These are phyloP conservation scores for Conticribra weissflogii DNA, from an alignment of 108 stramenopile species.

Conservation along the genomic window DNA sequence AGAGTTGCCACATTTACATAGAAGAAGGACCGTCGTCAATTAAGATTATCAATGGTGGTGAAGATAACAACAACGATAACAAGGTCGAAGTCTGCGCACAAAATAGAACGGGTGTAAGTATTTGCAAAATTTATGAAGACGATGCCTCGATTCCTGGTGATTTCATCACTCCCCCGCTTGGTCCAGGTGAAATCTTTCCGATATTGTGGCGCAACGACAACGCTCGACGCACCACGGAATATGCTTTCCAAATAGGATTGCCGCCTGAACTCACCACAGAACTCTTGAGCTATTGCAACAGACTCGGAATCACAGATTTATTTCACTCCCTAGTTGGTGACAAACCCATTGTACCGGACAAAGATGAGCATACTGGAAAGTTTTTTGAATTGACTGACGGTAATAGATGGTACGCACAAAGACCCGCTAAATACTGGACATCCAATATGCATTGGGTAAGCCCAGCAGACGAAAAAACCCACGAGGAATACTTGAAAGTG, in stretches of 20 bases:
- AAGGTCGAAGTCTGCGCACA: conserved; percentile 27
- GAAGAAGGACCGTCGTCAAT: conserved; percentile 31
- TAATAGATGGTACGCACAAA: conserved; percentile 22
- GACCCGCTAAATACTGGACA: conserved; percentile 38
- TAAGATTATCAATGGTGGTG: background rate
- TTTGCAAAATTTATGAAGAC: conserved; percentile 26
- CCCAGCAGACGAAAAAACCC: conserved; percentile 49
- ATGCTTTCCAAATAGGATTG: conserved; percentile 51
- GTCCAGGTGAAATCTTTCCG: conserved; percentile 53
- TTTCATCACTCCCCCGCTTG: conserved; percentile 40
- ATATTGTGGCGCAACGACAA: conserved; percentile 51
- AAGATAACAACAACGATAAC: background rate
- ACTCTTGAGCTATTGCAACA: conserved; percentile 42
- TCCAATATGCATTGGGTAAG: conserved; percentile 61
- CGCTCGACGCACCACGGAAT: conserved; percentile 2
- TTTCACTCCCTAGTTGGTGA: conserved; percentile 24
- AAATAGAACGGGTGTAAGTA: conserved; percentile 29
- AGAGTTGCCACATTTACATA: conserved; percentile 39
- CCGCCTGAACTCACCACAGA: conserved; percentile 23
- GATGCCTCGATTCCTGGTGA: conserved; percentile 23
- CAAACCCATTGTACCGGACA: conserved; percentile 4
- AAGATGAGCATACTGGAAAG: background rate
- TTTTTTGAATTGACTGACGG: background rate
- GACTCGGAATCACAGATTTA: conserved; percentile 48
- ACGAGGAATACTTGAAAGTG: conserved; percentile 38